Base-by-base conservation (phyloP, 2,329 filamentous ascomycete species). In the Talaromyces amestolkiae region DNA sequence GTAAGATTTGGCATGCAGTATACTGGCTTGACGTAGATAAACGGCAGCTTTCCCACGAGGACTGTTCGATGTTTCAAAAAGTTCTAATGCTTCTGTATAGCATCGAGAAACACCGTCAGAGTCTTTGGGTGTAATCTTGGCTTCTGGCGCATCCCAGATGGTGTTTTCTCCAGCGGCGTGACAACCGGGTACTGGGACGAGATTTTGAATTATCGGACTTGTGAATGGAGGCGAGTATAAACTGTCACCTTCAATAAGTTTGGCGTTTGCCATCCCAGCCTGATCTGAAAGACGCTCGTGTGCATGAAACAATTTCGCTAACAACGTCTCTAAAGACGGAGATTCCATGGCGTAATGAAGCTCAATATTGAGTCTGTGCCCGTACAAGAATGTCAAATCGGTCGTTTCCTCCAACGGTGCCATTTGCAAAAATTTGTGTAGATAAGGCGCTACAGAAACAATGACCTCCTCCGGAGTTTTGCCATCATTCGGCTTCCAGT, bases 11-110 rank as follows among this genome's bases (percentile, higher is more conserved):
- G 62, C 62, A 66, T 72, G 70, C 13, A 72, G 39, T 41, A 69
- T 70, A 58, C 69, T 70, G 13, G 63, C 71, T 27, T 70, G 70
- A 22, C 70, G 68, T 27, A 72, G 69, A 31, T 71, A 39, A 27
- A 70, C 66, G 0, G 69, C 68, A 13, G 70, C 71, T 45, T 70
- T 68, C 7, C 71, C 71, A 8, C 70, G 68, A 35, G 66, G 66
- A 43, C 67, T 69, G 17, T 65, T 60, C 10, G 59, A 58, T 33
- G 45, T 24, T 15, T 58, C 33, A 41, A 72, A 72, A 15, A 69
- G 49, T 2, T 64, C 41, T 3, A 69, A 35, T 2, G 69, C 69
- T 22, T 65, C 54, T 24, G 70, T 65, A 35, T 71, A 71, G 17
- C 64, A 68, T 1, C 58, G 22, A 24, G 58, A 53, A 3, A 61